These are phyloP conservation scores for Pseudogymnoascus sp. DNA, from an alignment of 2,329 filamentous ascomycete species.

Conservation along the genomic window DNA sequence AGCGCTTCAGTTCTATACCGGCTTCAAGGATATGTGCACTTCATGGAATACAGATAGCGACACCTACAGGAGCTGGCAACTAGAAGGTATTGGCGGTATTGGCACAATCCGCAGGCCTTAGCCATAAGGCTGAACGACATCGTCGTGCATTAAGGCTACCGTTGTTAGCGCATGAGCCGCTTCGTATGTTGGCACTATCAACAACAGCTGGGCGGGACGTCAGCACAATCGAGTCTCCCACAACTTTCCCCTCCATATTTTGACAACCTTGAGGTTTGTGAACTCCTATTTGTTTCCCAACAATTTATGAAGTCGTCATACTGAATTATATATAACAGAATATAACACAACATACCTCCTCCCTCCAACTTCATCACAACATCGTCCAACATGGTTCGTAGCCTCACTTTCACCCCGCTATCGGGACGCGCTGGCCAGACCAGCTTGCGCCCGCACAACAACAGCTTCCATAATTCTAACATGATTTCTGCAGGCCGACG, in stretches of 20 bases:
- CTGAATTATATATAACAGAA: neutral
- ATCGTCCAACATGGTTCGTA: slow-evolving; percentile 19
- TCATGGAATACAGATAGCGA: neutral
- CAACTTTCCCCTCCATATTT: slow-evolving; percentile 6
- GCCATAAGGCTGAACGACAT: slow-evolving; percentile 6
- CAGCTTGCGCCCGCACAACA: slow-evolving; percentile 11
- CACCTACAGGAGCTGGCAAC: neutral
- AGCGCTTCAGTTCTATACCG: neutral
- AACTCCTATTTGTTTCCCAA: neutral
- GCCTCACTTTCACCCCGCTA: slow-evolving; percentile 19
- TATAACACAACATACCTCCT: neutral
- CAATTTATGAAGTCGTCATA: neutral
- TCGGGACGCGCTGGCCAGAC: slow-evolving; percentile 12
- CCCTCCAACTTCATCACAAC: slow-evolving; percentile 5
- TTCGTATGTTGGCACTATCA: slow-evolving; percentile 3
- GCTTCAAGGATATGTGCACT: neutral
- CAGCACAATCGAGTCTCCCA: slow-evolving; percentile 7
- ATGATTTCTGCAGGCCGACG: slow-evolving; percentile 64
- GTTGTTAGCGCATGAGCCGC: slow-evolving; percentile 3
- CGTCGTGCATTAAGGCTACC: slow-evolving; percentile 5
- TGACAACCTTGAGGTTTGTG: slow-evolving; percentile 6
- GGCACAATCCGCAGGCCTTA: slow-evolving; percentile 3
- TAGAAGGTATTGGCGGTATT: slow-evolving; percentile 6
- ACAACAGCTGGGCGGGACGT: slow-evolving; percentile 7
- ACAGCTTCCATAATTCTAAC: slow-evolving; percentile 20